phyloP scores from a whole-genome alignment of 1,284 basidiomycete genomes.

The Apiotrichum brassicae region DNA sequence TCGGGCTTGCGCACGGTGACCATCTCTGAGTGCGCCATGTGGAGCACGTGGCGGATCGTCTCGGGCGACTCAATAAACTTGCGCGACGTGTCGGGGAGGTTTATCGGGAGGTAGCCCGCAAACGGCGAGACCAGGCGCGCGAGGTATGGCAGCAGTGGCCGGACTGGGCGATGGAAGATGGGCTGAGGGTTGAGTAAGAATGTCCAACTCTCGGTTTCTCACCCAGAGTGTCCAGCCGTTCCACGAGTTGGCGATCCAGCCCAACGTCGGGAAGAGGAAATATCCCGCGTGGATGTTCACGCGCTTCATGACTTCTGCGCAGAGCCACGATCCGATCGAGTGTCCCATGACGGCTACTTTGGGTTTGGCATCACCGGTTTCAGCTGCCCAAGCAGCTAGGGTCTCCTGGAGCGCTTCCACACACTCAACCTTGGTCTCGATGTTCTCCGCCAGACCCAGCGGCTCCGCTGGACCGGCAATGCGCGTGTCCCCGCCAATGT shows the following conservation, averaged over 20 bases:
- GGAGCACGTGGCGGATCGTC: slow-evolving; percentile 35
- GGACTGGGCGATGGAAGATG: slow-evolving; percentile 37
- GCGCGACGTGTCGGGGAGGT: slow-evolving; percentile 28
- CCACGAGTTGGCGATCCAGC: slow-evolving; percentile 39
- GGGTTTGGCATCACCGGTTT: slow-evolving; percentile 8
- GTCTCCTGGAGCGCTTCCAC: slow-evolving; percentile 19
- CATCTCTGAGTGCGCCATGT: slow-evolving; percentile 43
- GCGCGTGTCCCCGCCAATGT: slow-evolving; percentile 38
- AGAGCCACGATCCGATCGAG: slow-evolving; percentile 42
- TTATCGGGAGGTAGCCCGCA: slow-evolving; percentile 21
- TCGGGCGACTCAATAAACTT: slow-evolving; percentile 33
- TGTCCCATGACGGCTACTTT: slow-evolving; percentile 40
- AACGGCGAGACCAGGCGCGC: slow-evolving; percentile 21
- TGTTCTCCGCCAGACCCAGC: slow-evolving; percentile 31
- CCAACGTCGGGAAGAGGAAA: slow-evolving; percentile 39
- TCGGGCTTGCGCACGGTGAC: slow-evolving; percentile 35
- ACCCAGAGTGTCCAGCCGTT: slow-evolving; percentile 41
- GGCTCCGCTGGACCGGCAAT: slow-evolving; percentile 21
- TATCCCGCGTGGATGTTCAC: slow-evolving; percentile 20
- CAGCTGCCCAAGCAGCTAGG: slow-evolving; percentile 26
- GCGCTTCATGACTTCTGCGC: slow-evolving; percentile 34
- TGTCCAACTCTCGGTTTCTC: background rate
- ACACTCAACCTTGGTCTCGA: slow-evolving; percentile 43
- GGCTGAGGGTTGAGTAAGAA: slow-evolving; percentile 24
- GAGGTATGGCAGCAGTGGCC: slow-evolving; percentile 22